Percentiles rank a stretch among this genome's conserved stretches.
Evolutionary conservation across 441 rosid species (phyloP).

Genomic region (Syzygium malaccense): DNA sequence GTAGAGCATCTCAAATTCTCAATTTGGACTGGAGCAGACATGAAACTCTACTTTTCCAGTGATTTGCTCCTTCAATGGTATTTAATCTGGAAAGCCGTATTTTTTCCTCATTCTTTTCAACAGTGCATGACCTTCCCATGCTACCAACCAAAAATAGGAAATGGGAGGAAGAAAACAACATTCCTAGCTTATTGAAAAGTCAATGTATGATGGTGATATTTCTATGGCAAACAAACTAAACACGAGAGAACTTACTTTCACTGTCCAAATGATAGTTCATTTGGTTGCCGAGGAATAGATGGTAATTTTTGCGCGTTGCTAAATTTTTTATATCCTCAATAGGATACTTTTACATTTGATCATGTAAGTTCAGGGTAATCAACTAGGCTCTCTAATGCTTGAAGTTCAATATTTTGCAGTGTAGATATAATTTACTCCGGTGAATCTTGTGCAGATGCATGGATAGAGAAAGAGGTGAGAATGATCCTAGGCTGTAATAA

Average conservation of each 20-base stretch:
- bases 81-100: background rate
- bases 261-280: background rate
- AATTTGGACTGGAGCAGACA: background rate
- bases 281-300: background rate
- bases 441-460: conserved; percentile 81
- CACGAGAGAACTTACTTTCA: background rate
- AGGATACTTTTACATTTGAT: background rate
- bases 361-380: background rate
- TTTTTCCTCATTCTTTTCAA: background rate
- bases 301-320: background rate
- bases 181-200: background rate
- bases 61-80: background rate
- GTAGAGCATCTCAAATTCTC: background rate
- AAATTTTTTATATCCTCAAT: background rate
- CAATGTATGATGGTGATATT: background rate
- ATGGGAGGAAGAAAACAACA: background rate
- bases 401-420: conserved; percentile 30
- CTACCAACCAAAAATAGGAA: background rate
- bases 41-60: background rate
- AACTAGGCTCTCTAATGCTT: background rate
- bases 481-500: background rate
- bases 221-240: background rate
- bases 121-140: background rate
- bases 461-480: conserved; percentile 91
- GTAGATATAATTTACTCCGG: conserved; percentile 72